Evolutionary conservation across 106 monocot genomes (phyloP), one percentile per base, ranked within the genome.

Genomic region (Narthecium ossifragum): DNA sequence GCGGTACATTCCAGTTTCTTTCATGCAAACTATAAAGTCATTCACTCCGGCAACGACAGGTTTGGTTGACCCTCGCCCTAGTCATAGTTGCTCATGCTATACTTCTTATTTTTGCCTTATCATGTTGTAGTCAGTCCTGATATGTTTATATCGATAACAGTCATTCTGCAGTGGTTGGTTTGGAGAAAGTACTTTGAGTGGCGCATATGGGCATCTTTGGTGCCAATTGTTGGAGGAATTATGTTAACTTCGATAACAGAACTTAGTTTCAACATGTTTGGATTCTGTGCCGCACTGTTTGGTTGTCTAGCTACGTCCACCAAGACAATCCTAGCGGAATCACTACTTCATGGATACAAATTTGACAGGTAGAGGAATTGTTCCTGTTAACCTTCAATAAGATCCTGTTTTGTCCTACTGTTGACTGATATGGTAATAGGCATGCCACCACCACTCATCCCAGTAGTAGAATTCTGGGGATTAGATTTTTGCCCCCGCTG

Each of bases 11-110:
- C 93, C 93, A 25, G 93, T 94, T 56, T 89, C 89, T 21, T 94
- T 94, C 64, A 94, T 94, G 93, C 93, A 94, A 61, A 94, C 93
- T 13, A 94, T 94, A 50, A 94, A 94, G 61, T 94, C 93, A 29
- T 89, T 94, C 59, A 94, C 93, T 65, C 93, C 93, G 65, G 93
- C 93, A 31, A 94, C 93, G 20, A 94, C 93, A 80, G 93, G 93
- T 92, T 64, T 10, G 34, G 46, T 38, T 30, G 20, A 33, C 18
- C 24, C 52, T 36, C 31, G 6, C 38, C 23, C 17, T 10, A 26
- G n/a, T n/a, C n/a, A n/a, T n/a, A n/a, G n/a, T 8, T 65, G 22
- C 22, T 30, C 46, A 7, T 31, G 64, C 11, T 1, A 12, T 12
- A 31, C 17, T 20, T 8, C 3, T 46, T 14, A 12, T 47, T 55